Percentiles rank a stretch among this genome's conserved stretches.
Conservation (phyloP, 257 asterid genomes). For the Paulownia fortunei region DNA sequence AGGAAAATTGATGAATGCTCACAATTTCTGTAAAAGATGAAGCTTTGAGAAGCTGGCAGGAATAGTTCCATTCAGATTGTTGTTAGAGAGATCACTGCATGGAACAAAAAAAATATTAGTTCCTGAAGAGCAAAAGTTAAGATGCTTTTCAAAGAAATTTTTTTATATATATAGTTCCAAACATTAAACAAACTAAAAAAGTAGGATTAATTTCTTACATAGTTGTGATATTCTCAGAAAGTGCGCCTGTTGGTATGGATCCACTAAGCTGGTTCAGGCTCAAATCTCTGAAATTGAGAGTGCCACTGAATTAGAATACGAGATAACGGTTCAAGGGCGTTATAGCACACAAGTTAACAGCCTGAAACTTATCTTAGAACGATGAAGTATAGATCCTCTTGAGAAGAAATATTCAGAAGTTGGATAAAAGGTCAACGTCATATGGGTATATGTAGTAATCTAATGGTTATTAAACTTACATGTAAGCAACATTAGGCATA, state of each 20-base stretch:
- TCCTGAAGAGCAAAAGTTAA: conserved; percentile 4
- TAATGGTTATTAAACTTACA: conserved; percentile 58
- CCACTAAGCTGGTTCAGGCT: conserved; percentile 79
- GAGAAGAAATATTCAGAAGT: neutral
- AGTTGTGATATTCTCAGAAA: conserved; percentile 70
- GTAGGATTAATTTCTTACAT: conserved; percentile 53
- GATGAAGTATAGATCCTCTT: neutral
- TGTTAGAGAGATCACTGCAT: conserved; percentile 77
- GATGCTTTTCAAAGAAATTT: conserved; percentile 19
- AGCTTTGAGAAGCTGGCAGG: conserved; percentile 75
- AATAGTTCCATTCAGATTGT: conserved; percentile 76
- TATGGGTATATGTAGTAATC: neutral
- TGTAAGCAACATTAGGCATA: conserved; percentile 62
- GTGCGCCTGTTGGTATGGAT: conserved; percentile 60
- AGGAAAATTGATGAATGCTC: conserved; percentile 40
- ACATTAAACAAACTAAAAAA: conserved; percentile 1
- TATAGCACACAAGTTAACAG: neutral
- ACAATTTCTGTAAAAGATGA: conserved; percentile 77
- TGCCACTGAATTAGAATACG: conserved; percentile 3
- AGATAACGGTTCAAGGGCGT: conserved; percentile 3
- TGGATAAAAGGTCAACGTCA: neutral
- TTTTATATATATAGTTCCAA: neutral
- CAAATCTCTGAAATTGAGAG: conserved; percentile 64
- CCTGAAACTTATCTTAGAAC: neutral
- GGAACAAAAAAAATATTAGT: conserved; percentile 18